Conservation (phyloP, 2,329 filamentous ascomycete genomes). For the Neofusicoccum umdonicola region DNA sequence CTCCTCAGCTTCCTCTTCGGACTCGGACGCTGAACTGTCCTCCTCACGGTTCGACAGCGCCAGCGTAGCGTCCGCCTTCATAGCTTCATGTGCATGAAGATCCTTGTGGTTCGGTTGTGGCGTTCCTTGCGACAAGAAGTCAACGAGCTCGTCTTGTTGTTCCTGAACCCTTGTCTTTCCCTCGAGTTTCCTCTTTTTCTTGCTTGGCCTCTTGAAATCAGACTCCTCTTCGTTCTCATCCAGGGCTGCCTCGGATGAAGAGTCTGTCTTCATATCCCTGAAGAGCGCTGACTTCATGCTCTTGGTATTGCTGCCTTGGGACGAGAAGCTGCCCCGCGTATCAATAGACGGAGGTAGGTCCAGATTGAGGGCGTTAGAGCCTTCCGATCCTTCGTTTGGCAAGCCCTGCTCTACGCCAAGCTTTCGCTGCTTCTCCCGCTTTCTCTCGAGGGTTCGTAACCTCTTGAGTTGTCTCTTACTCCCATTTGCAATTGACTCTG, state of each 20-base stretch:
- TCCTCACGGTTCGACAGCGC: no score
- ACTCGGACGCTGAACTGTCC: no score
- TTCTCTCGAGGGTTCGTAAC: no score
- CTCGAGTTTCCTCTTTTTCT: not conserved
- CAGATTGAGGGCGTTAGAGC: no score
- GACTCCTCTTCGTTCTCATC: not conserved
- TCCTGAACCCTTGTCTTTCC: not conserved
- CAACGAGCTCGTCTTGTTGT: not conserved
- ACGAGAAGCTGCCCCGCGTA: no score
- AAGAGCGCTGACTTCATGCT: not conserved
- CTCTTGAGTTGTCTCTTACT: not conserved
- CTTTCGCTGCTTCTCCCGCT: no score
- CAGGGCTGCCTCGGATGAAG: not conserved
- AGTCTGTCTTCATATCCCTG: not conserved
- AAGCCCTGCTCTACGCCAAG: no score
- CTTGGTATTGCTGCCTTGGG: not conserved
- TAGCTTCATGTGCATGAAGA: no score
- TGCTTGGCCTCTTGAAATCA: not conserved
- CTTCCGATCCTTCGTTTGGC: no score
- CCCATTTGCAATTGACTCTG: not conserved
- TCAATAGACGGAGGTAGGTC: no score
- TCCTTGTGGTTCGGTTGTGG: not conserved
- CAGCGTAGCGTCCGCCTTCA: no score
- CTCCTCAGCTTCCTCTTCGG: not conserved
- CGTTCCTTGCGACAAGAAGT: not conserved